phyloP scores from a whole-genome alignment of 73 alveolate species.

The Paramecium octaurelia region DNA sequence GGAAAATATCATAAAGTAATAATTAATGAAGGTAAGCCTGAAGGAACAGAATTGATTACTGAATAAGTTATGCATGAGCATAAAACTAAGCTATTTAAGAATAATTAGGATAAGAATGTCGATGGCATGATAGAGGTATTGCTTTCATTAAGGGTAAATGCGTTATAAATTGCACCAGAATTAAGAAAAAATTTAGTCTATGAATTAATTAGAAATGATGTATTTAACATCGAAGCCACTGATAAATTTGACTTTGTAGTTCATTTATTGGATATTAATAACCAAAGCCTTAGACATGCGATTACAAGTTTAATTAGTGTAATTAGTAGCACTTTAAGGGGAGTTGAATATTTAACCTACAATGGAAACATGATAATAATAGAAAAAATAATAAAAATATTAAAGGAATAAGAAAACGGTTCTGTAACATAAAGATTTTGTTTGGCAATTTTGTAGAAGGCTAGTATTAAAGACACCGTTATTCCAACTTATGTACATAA shows the following conservation, averaged over 20 bases:
- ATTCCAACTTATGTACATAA: conserved; percentile 77
- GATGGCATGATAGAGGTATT: conserved; percentile 91
- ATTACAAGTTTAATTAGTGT: conserved; percentile 88
- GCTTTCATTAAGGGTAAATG: conserved; percentile 93
- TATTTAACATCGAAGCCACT: conserved; percentile 83
- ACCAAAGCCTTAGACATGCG: conserved; percentile 93
- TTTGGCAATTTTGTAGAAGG: conserved; percentile 93
- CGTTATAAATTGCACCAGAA: conserved; percentile 96
- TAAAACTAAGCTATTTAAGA: conserved; percentile 87
- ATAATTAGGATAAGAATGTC: conserved; percentile 79
- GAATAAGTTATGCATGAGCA: conserved; percentile 94
- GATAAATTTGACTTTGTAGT: conserved; percentile 76
- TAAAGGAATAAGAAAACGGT: conserved; percentile 94
- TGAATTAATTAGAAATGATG: conserved; percentile 90
- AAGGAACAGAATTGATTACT: conserved; percentile 78
- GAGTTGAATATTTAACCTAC: conserved; percentile 89
- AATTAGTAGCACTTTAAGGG: conserved; percentile 86
- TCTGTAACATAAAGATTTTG: conserved; percentile 94
- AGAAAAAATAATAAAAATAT: conserved; percentile 88
- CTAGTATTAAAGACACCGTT: conserved; percentile 88
- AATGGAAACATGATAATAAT: conserved; percentile 76
- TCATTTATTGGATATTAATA: conserved; percentile 82
- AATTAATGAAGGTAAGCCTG: conserved; percentile 88
- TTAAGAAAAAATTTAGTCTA: conserved; percentile 86
- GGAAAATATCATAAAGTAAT: conserved; percentile 96